Evolutionary conservation across 176 grass and related monocot genomes (phyloP).

Genomic region (Tillandsia leiboldiana): DNA sequence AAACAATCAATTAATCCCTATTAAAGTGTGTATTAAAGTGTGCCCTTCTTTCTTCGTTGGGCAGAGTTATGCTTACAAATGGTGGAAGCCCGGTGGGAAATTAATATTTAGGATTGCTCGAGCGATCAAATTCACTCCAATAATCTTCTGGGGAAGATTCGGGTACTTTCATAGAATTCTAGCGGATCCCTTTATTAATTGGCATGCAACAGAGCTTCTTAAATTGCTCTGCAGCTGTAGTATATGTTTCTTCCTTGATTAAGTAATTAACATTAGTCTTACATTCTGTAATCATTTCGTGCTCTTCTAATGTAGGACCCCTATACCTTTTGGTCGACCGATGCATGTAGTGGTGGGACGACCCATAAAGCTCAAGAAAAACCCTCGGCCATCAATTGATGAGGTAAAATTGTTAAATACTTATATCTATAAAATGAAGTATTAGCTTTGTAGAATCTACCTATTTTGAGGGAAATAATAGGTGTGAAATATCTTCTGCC

Average conservation of each 20-base stretch:
- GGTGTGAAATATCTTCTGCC: not conserved
- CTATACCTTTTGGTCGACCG: constrained; percentile 67
- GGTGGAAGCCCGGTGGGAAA: constrained; percentile 88
- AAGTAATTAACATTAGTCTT: constrained; percentile 1
- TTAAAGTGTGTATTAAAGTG: no score
- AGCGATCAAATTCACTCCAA: constrained; percentile 87
- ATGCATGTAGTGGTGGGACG: constrained; percentile 76
- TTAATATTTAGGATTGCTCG: constrained; percentile 73
- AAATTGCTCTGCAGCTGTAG: not conserved
- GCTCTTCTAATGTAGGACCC: constrained; percentile 42
- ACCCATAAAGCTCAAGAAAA: constrained; percentile 66
- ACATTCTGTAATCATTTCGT: not conserved
- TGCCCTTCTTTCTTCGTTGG: not conserved
- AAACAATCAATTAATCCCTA: no score
- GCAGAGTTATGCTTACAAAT: constrained; percentile 66
- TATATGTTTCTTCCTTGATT: not conserved
- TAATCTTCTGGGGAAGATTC: constrained; percentile 81
- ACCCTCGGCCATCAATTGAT: constrained; percentile 48
- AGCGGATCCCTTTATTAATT: not conserved
- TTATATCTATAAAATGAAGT: not conserved
- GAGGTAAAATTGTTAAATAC: constrained; percentile 41
- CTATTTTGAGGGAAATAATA: no score
- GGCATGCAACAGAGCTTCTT: no score
- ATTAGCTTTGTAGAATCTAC: no score
- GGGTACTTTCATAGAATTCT: constrained; percentile 28